phyloP scores from a whole-genome alignment of 208 protist genomes.

The Acanthamoeba sp. region DNA sequence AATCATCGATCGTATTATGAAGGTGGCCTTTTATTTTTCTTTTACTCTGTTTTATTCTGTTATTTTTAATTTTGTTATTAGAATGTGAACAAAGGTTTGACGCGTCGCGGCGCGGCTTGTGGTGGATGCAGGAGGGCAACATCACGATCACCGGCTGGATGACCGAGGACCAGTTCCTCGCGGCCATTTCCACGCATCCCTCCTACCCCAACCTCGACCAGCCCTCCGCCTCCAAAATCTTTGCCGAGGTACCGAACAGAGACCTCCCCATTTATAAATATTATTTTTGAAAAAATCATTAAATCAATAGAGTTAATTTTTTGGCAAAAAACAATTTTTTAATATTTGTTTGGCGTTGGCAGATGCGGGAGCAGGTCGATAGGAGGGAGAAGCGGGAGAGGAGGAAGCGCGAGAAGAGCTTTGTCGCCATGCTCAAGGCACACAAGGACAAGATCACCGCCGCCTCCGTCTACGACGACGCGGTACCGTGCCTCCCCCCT shows the following conservation, averaged over 20 bases:
- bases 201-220: constrained; percentile 7
- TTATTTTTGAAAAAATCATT: too few relatives aligned
- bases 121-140: not conserved
- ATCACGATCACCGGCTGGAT: not conserved
- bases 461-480: not conserved
- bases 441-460: not conserved
- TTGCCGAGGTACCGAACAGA: not conserved
- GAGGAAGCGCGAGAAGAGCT: constrained; percentile 21
- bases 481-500: not conserved
- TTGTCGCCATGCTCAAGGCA: not conserved
- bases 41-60: not conserved
- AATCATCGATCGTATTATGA: not conserved
- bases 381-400: not conserved
- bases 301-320: too few relatives aligned
- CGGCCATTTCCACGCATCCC: constrained; percentile 17
- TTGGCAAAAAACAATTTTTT: too few relatives aligned
- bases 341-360: not conserved
- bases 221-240: not conserved
- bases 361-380: not conserved
- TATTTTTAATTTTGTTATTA: not conserved
- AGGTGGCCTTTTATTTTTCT: not conserved
- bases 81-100: not conserved
- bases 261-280: too few relatives aligned
- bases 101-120: not conserved
- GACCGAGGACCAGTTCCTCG: constrained; percentile 22